Evolutionary conservation across 225 moss, liverwort and hornwort species (phyloP).

Genomic region (Lunularia cruciata): DNA sequence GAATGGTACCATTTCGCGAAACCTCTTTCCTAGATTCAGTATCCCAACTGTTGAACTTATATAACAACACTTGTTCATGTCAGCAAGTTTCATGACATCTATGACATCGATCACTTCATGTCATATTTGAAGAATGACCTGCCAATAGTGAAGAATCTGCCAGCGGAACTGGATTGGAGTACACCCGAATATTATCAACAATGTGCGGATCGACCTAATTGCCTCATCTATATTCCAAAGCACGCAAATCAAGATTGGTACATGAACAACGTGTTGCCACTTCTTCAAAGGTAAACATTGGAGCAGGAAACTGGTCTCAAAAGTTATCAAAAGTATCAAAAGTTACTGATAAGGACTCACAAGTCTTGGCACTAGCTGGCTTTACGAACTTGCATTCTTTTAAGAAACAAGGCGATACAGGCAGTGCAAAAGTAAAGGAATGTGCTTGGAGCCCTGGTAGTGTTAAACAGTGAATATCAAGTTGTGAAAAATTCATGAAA

Average conservation of each 20-base stretch:
- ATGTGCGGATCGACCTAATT: conserved; percentile 52
- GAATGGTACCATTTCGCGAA: background rate
- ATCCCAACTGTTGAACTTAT: too few relatives aligned
- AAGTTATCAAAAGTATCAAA: too few relatives aligned
- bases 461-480: too few relatives aligned
- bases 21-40: too few relatives aligned
- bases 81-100: conserved; percentile 53
- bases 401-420: too few relatives aligned
- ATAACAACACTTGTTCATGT: background rate
- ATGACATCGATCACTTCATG: conserved; percentile 58
- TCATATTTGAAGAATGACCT: conserved; percentile 57
- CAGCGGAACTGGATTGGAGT: conserved; percentile 54
- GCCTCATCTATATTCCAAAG: conserved; percentile 50
- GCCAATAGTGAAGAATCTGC: conserved; percentile 43
- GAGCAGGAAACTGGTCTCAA: too few relatives aligned
- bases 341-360: too few relatives aligned
- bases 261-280: conserved; percentile 51
- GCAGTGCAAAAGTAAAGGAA: too few relatives aligned
- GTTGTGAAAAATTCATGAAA: too few relatives aligned
- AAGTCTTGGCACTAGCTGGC: too few relatives aligned
- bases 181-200: conserved; percentile 46
- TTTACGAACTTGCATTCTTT: too few relatives aligned
- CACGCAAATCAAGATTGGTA: conserved; percentile 58
- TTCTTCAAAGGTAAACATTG: conserved; percentile 55
- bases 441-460: too few relatives aligned